Evolutionary conservation across 805 yeast genomes (phyloP).

Genomic region (Yarrowia sp.): DNA sequence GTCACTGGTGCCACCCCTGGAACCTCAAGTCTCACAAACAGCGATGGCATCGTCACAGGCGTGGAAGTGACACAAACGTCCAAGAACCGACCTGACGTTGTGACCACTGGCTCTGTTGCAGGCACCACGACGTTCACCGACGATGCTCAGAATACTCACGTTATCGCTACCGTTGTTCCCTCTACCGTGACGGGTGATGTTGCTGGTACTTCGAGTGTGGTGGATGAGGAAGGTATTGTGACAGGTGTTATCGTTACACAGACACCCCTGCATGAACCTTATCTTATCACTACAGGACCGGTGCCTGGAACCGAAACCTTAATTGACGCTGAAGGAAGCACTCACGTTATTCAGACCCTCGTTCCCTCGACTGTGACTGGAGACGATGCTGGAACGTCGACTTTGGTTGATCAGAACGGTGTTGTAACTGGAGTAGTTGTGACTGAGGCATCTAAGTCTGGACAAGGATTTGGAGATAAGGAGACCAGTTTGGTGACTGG

Average conservation of each 20-base stretch:
- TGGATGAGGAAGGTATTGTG: not conserved
- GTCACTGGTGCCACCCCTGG: not conserved
- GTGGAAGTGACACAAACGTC: not conserved
- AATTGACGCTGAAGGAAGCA: not conserved
- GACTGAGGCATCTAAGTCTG: not conserved
- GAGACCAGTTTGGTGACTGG: not conserved
- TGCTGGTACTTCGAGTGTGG: not conserved
- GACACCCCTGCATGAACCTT: not conserved
- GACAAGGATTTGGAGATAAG: no score
- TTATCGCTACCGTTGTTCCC: not conserved
- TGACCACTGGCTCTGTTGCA: not conserved
- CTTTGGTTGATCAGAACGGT: not conserved
- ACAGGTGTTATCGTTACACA: not conserved
- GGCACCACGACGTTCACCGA: not conserved
- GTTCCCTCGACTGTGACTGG: not conserved
- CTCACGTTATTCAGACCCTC: not conserved
- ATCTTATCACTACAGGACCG: not conserved
- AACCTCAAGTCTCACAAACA: not conserved
- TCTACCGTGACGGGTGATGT: not conserved
- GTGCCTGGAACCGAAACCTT: not conserved
- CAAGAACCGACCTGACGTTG: not conserved
- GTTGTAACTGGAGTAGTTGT: not conserved
- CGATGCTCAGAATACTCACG: not conserved
- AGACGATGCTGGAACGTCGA: not conserved
- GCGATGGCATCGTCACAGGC: not conserved